Evolutionary conservation across 1,139 yeast genomes (phyloP).

Genomic region (Suhomyces bokatorum): DNA sequence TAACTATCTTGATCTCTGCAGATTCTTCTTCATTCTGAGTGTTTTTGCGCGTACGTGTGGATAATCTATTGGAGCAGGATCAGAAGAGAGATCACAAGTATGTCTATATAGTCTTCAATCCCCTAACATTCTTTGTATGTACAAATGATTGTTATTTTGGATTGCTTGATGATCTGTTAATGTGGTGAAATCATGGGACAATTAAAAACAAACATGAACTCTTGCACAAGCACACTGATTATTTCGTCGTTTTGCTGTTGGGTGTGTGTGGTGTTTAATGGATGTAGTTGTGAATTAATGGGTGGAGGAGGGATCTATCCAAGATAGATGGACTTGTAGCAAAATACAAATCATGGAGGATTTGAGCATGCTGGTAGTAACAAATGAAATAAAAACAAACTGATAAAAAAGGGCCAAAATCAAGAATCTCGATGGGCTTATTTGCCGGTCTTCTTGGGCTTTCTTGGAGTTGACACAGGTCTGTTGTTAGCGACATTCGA

Average conservation of each 20-base stretch:
- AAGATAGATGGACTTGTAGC: slow-evolving; percentile 6
- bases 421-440: slow-evolving; percentile 20
- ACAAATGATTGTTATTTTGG: slow-evolving; percentile 9
- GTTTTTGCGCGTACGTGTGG: slow-evolving; percentile 9
- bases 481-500: slow-evolving; percentile 52
- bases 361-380: slow-evolving; percentile 5
- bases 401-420: slow-evolving; percentile 5
- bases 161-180: neutral
- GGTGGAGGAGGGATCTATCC: slow-evolving; percentile 6
- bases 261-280: slow-evolving; percentile 6
- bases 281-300: neutral
- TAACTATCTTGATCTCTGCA: slow-evolving; percentile 1
- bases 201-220: slow-evolving; percentile 8
- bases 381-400: slow-evolving; percentile 5
- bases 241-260: slow-evolving; percentile 8
- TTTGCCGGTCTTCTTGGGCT: slow-evolving; percentile 64
- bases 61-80: slow-evolving; percentile 7
- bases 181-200: slow-evolving; percentile 4
- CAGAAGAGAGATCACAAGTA: slow-evolving; percentile 6
- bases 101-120: slow-evolving; percentile 11
- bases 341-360: slow-evolving; percentile 1
- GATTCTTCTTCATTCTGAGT: slow-evolving; percentile 1
- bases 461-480: slow-evolving; percentile 68
- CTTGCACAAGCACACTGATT: slow-evolving; percentile 5
- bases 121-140: slow-evolving; percentile 12